Evolutionary conservation across 192 early-diverging fungal genomes (phyloP).

Genomic region (Coemansia sp.): DNA sequence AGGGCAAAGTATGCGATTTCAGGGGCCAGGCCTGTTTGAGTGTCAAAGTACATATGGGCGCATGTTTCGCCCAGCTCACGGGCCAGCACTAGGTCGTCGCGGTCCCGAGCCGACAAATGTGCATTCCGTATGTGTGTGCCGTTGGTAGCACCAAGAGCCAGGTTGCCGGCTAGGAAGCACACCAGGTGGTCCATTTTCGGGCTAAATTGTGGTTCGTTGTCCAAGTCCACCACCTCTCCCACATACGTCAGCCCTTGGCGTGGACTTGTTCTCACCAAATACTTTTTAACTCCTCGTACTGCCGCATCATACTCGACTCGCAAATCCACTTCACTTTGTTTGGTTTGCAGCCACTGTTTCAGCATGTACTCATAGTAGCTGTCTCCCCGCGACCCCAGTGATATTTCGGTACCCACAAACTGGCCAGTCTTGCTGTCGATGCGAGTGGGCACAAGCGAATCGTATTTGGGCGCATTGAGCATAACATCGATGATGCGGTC

Average conservation of each 20-base stretch:
- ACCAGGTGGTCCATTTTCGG: constrained; percentile 91
- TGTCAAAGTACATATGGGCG: constrained; percentile 78
- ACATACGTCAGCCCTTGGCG: constrained; percentile 27
- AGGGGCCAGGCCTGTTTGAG: constrained; percentile 75
- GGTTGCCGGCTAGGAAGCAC: constrained; percentile 72
- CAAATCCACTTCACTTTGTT: constrained; percentile 63
- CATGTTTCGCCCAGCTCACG: constrained; percentile 80
- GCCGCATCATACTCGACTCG: constrained; percentile 67
- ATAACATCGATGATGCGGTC: constrained; percentile 59
- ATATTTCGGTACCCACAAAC: constrained; percentile 23
- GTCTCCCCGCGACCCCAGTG: constrained; percentile 63
- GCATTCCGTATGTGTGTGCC: constrained; percentile 17
- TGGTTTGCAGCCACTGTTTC: constrained; percentile 87
- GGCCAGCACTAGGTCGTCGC: constrained; percentile 74
- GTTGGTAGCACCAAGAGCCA: constrained; percentile 49
- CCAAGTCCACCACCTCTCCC: constrained; percentile 49
- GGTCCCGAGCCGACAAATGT: constrained; percentile 17
- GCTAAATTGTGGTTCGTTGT: constrained; percentile 42
- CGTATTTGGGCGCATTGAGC: constrained; percentile 28
- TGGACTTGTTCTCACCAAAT: constrained; percentile 23
- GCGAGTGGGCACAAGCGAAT: constrained; percentile 75
- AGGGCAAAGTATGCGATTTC: constrained; percentile 29
- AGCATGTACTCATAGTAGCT: constrained; percentile 95
- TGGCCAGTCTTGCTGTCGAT: constrained; percentile 22
- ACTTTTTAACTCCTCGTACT: constrained; percentile 48